A percentile compares a stretch with the other conserved stretches of the same genome.
Conservation (phyloP, 2,329 filamentous ascomycete genomes). For the Pseudogymnoascus sp. region DNA sequence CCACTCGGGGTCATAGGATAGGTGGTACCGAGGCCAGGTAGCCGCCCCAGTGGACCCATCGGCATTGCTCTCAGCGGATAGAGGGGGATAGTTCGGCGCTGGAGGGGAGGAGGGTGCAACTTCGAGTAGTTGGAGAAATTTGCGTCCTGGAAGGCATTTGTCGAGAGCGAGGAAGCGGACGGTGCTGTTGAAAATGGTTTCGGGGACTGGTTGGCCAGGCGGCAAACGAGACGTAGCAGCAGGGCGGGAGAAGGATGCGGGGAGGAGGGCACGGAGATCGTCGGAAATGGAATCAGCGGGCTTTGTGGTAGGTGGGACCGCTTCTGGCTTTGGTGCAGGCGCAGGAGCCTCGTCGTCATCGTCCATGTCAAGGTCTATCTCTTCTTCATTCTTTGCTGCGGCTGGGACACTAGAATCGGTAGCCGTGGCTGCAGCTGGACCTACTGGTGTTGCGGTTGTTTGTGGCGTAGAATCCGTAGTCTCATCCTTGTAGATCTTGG, state of each 20-base stretch:
- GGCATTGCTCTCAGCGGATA: not conserved
- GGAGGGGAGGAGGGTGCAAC: constrained; percentile 31
- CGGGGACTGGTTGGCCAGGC: constrained; percentile 57
- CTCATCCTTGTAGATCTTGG: constrained; percentile 43
- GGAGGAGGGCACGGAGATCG: constrained; percentile 63
- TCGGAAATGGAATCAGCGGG: constrained; percentile 33
- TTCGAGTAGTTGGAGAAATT: constrained; percentile 74
- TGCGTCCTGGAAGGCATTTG: constrained; percentile 72
- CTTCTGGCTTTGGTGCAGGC: constrained; percentile 15
- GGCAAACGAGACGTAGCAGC: constrained; percentile 30
- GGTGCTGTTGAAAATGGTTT: constrained; percentile 65
- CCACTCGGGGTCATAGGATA: constrained; percentile 91
- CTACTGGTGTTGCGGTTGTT: not conserved
- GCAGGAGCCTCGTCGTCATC: constrained; percentile 27
- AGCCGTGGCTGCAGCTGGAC: not conserved
- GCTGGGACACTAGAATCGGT: not conserved
- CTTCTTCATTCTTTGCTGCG: constrained; percentile 48
- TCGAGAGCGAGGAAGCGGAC: constrained; percentile 86
- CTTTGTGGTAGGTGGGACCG: constrained; percentile 19
- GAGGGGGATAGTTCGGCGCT: constrained; percentile 14
- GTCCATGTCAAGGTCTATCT: constrained; percentile 62
- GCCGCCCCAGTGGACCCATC: not conserved
- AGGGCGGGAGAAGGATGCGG: constrained; percentile 59
- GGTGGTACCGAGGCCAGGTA: not conserved
- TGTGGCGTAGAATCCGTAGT: constrained; percentile 7